Percentiles rank a stretch among this genome's conserved stretches.
Conservation (phyloP, 257 asterid species). For the Solanum lignicaule region DNA sequence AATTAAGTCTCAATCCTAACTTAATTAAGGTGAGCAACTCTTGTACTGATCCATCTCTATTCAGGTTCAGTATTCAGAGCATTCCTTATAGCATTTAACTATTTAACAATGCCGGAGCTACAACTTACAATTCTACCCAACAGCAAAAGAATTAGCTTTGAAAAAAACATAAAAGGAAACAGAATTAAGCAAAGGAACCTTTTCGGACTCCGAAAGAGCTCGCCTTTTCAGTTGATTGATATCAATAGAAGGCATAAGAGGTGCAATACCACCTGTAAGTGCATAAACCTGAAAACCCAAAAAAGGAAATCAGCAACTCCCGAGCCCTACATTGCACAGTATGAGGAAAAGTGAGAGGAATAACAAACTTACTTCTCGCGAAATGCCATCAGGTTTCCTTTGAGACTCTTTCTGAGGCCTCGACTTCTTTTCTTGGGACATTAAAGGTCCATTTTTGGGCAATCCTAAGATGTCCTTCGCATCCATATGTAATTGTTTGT, state of each 20-base stretch:
- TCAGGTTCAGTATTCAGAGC: neutral
- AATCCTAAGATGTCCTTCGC: conserved; percentile 93
- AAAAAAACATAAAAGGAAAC: neutral
- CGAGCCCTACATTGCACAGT: neutral
- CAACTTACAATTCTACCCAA: neutral
- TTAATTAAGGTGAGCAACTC: neutral
- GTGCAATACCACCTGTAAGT: conserved; percentile 88
- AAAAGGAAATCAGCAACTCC: conserved; percentile 6
- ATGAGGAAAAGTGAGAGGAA: neutral
- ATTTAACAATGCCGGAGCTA: neutral
- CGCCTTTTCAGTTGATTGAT: conserved; percentile 63
- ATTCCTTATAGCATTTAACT: neutral
- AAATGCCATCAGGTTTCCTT: conserved; percentile 95
- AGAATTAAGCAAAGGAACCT: conserved; percentile 30
- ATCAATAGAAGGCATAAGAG: conserved; percentile 82
- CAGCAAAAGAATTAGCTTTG: neutral
- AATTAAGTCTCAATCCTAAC: neutral
- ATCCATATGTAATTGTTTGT: conserved; percentile 39
- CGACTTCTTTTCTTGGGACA: conserved; percentile 61
- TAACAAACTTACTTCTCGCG: conserved; percentile 81
- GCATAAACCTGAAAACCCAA: conserved; percentile 63
- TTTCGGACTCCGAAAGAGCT: conserved; percentile 64
- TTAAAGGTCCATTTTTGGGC: conserved; percentile 50
- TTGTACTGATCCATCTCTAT: neutral
- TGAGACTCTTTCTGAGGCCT: conserved; percentile 92